phyloP scores from a whole-genome alignment of 2,329 filamentous ascomycete species.

The Paraphoma sp. region DNA sequence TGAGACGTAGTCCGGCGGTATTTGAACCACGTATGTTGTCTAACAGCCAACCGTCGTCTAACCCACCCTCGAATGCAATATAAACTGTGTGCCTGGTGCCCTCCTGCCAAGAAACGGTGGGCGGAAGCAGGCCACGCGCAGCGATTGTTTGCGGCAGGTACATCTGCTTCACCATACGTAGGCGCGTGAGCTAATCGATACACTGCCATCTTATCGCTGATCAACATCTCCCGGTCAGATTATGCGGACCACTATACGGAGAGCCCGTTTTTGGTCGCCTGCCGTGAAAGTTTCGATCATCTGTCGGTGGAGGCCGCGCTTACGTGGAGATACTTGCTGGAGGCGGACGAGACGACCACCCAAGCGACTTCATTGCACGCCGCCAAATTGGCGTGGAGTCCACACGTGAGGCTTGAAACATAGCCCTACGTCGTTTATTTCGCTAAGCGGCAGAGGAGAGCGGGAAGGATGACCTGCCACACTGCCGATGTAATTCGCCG shows the following conservation, averaged over 20 bases:
- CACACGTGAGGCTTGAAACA: too few species aligned
- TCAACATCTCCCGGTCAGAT: neutral
- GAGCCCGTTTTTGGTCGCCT: neutral
- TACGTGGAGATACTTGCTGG: neutral
- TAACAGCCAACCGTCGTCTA: neutral
- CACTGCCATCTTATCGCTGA: conserved; percentile 2
- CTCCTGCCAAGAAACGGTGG: conserved; percentile 5
- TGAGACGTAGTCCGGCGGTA: neutral
- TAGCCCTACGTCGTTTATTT: neutral
- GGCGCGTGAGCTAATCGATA: neutral
- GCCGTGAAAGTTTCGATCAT: neutral
- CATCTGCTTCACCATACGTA: conserved; percentile 2
- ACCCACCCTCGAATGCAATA: conserved; percentile 2
- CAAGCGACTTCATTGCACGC: neutral
- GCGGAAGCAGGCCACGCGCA: neutral
- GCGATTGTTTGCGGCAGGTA: conserved; percentile 15
- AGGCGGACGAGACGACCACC: too few species aligned
- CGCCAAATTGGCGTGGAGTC: neutral
- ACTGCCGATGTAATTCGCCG: neutral
- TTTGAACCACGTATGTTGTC: neutral
- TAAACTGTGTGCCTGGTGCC: conserved; percentile 3
- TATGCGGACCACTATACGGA: neutral
- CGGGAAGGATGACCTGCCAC: neutral
- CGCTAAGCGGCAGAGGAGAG: neutral
- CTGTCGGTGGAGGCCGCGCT: neutral